Conservation (phyloP, 2,329 filamentous ascomycete genomes). For the Ophiostoma montium region DNA sequence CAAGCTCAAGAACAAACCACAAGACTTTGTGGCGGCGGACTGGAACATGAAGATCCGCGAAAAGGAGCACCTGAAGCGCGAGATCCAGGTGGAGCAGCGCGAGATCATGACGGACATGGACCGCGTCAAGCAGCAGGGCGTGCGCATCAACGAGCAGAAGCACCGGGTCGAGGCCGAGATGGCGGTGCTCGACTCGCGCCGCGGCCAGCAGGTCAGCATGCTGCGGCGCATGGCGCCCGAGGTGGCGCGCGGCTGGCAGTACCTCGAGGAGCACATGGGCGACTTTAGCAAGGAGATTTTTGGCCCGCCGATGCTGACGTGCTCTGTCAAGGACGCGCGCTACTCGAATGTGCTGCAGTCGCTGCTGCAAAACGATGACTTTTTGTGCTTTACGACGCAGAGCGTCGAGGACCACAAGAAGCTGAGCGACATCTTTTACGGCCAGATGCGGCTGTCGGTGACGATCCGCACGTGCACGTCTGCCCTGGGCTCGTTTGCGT, state of each 20-base stretch:
- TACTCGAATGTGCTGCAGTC: constrained; percentile 45
- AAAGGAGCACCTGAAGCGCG: constrained; percentile 41
- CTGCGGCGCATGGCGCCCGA: constrained; percentile 23
- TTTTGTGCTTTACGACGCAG: constrained; percentile 62
- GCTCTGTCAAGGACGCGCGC: constrained; percentile 58
- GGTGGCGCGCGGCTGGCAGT: constrained; percentile 49
- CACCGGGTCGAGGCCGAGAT: constrained; percentile 23
- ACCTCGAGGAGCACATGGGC: constrained; percentile 59
- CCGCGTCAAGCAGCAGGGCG: constrained; percentile 7
- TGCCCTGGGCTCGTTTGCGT: constrained; percentile 37
- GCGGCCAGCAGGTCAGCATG: constrained; percentile 1
- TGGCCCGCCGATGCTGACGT: constrained; percentile 67
- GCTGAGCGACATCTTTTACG: constrained; percentile 51
- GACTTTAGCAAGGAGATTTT: constrained; percentile 64
- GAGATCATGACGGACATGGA: constrained; percentile 18
- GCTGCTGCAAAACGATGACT: constrained; percentile 35
- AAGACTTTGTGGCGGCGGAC: constrained; percentile 52
- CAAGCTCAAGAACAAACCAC: constrained; percentile 44
- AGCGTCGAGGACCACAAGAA: constrained; percentile 59
- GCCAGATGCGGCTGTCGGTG: constrained; percentile 52
- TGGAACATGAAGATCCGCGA: constrained; percentile 60
- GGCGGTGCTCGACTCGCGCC: constrained; percentile 48
- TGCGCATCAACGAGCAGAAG: constrained; percentile 5
- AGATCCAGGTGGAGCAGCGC: constrained; percentile 31
- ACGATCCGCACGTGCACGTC: constrained; percentile 51